Evolutionary conservation across 768 basidiomycete species (phyloP), one percentile per base, ranked within the genome.

Genomic region (Boletales sp.): DNA sequence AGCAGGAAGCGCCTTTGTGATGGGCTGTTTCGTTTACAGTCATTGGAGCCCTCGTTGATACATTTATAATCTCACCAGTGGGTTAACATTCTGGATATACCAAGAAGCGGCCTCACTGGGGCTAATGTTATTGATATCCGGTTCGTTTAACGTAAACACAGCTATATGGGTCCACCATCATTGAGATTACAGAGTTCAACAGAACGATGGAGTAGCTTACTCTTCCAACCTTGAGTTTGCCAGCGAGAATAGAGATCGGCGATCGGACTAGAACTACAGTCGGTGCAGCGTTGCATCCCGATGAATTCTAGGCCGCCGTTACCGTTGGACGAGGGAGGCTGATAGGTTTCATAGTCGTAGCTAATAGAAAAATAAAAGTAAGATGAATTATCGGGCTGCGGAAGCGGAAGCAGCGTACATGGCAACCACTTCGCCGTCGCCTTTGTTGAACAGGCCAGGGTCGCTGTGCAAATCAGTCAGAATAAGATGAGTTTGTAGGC

Each of bases 281-380:
- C 69, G 6, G 59, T 43, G 47, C 69, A 72, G 9, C 66, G 69
- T 46, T 72, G 72, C 71, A 64, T 73, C 11, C 71, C 71, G 6
- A 72, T 69, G 54, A 73, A 72, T 5, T 58, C 61, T 11, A 72
- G 66, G 8, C 72, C 71, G 2, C 71, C 71, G 6, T 54, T 57
- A 1, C 71, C 72, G 38, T 70, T 70, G 12, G 61, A 62, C 30
- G 71, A 71, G 5, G 64, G 57, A 6, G 71, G 71, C 9, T 51
- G 32, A 36, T 62, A 67, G 14, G 72, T 73, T 47, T 73, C 71
- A 34, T 63, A 72, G 51, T 72, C 71, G 45, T 73, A 72, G 40
- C 70, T 72, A 36, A 8, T 4, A 32, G 35, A 34, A 27, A 4
- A 13, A 21, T 3, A 27, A 40, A 35, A 2, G n/a, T 43, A 2